Base-by-base conservation (phyloP, 169 alveolate species). In the Cryptosporidium baileyi region DNA sequence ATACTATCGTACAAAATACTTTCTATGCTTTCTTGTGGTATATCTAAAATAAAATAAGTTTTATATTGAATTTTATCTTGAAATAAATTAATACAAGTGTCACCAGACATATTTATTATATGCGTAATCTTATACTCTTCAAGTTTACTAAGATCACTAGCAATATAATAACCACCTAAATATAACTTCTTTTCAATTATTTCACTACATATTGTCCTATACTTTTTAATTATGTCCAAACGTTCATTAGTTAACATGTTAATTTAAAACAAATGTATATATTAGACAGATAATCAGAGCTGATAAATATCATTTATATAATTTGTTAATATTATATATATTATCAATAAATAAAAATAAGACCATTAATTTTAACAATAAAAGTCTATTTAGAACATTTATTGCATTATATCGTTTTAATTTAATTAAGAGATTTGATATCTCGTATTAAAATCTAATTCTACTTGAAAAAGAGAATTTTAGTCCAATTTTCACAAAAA, bases 1-100 rank as follows among this genome's bases (percentile, higher is more conserved):
- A 59, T 32, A 13, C 88, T 63, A 52, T 89, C 91, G 11, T 82
- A 60, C 15, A 89, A 43, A 7, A 59, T 62, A 24, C 81, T 82
- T 54, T 80, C 85, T n/a, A 89, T 74, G 17, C 89, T 88, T 45
- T 81, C 90, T 52, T 62, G 63, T 13, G 80, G 61, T 51, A 61
- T 88, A 47, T 89, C 92, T 28, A 59, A 65, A 7, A 89, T 45
- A 65, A 49, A 80, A 43, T 89, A 81, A 13, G 92, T 89, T 61
- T 45, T 81, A 51, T 81, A 89, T 2, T 41, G 61, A 22, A 61
- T 6, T 2, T 36, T 45, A 24, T 43, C 80, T 30, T 63, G 60
- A 26, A 67, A 61, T 2, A 26, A 28, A 54, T 89, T 89, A 34
- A 15, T 57, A 45, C 92, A 89, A n/a, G 85, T 81, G 17, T 67